These are phyloP conservation scores for Pythium dissimile DNA, from an alignment of 352 stramenopile genomes.

Conservation along the genomic window DNA sequence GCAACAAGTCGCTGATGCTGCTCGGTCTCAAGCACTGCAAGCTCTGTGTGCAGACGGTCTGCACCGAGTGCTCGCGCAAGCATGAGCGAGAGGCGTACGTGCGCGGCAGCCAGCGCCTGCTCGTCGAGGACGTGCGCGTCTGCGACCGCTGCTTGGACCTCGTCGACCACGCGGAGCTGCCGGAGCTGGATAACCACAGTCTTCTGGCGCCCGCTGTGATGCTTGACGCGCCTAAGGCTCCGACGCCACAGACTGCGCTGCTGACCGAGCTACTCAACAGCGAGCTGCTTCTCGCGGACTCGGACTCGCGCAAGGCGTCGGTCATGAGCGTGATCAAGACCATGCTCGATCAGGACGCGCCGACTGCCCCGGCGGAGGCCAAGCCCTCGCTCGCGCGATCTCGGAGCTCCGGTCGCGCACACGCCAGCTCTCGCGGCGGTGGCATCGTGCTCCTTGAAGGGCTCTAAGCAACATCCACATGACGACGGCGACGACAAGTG, in stretches of 20 bases:
- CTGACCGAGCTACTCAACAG: conserved; percentile 44
- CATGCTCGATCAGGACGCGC: conserved; percentile 43
- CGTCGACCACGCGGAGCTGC: conserved; percentile 49
- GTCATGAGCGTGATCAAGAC: conserved; percentile 51
- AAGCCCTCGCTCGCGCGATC: background rate
- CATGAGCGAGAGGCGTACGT: conserved; percentile 24
- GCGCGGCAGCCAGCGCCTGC: conserved; percentile 11
- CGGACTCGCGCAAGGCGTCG: conserved; percentile 32
- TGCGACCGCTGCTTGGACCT: conserved; percentile 60
- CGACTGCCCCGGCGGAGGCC: background rate
- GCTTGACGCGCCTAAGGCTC: conserved; percentile 1
- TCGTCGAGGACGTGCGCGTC: conserved; percentile 37
- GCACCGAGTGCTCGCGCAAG: conserved; percentile 38
- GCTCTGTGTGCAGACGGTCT: conserved; percentile 60
- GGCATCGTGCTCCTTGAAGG: conserved; percentile 9
- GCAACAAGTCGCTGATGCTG: conserved; percentile 46
- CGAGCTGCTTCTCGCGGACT: conserved; percentile 29
- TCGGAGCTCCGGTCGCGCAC: background rate
- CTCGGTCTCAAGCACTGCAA: conserved; percentile 43
- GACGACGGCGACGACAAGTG: no score
- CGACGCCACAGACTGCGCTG: conserved; percentile 9
- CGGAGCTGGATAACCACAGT: conserved; percentile 27
- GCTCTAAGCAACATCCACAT: no score
- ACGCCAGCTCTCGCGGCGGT: conserved; percentile 1
- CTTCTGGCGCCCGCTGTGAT: conserved; percentile 28